Evolutionary conservation across 192 early-diverging fungal genomes (phyloP).

Genomic region (Allomyces macrogynus): DNA sequence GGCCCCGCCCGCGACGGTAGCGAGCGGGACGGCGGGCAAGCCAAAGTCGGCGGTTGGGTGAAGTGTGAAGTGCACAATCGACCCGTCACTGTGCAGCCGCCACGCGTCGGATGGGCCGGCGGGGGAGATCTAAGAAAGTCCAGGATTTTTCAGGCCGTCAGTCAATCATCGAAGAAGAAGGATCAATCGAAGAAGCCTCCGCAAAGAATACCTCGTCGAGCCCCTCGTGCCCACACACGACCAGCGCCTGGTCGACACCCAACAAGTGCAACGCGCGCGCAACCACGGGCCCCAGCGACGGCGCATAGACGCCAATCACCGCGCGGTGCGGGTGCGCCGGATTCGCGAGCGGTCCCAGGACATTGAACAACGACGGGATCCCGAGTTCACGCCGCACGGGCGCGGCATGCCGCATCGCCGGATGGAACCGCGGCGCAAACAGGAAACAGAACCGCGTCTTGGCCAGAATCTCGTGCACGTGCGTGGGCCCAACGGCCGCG

Average conservation of each 20-base stretch:
- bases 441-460: conserved; percentile 68
- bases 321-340: conserved; percentile 61
- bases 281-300: conserved; percentile 53
- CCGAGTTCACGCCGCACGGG: conserved; percentile 64
- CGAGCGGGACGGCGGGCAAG: conserved; percentile 49
- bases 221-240: conserved; percentile 76
- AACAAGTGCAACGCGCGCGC: conserved; percentile 58
- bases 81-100: conserved; percentile 40
- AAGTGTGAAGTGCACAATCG: conserved; percentile 40
- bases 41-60: conserved; percentile 67
- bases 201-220: conserved; percentile 53
- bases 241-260: conserved; percentile 62
- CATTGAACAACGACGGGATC: conserved; percentile 81
- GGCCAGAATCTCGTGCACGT: conserved; percentile 43
- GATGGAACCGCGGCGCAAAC: conserved; percentile 79
- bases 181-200: neutral
- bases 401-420: conserved; percentile 65
- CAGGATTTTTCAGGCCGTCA: neutral
- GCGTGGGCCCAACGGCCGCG: conserved; percentile 32
- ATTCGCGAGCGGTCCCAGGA: conserved; percentile 79
- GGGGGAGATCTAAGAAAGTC: conserved; percentile 44
- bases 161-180: conserved; percentile 1
- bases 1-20: conserved; percentile 45
- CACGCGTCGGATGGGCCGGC: conserved; percentile 77
- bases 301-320: conserved; percentile 81